A percentile compares a stretch with the other conserved stretches of the same genome.
These are phyloP conservation scores for Thalia dealbata DNA, from an alignment of 176 grass and related monocot genomes.

Conservation along the genomic window DNA sequence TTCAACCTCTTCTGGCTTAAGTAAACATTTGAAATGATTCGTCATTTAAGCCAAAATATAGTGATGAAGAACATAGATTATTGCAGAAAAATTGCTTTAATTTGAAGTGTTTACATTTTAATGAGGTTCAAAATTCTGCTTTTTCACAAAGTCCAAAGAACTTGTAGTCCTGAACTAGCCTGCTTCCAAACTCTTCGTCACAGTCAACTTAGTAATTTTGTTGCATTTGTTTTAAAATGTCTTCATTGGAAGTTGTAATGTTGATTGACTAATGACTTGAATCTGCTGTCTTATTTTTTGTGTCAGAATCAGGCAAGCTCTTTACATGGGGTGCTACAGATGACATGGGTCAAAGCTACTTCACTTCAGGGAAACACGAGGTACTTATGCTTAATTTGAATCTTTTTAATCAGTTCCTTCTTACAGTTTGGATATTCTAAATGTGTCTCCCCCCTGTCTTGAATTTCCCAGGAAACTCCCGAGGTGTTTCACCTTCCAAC, in stretches of 20 bases:
- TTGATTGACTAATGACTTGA: background rate
- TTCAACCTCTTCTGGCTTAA: no score
- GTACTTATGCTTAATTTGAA: conserved; percentile 30
- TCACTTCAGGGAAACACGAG: conserved; percentile 95
- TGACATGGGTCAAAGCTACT: conserved; percentile 97
- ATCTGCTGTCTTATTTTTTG: background rate
- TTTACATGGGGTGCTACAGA: conserved; percentile 90
- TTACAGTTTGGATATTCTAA: background rate
- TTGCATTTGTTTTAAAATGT: background rate
- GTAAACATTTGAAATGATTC: no score
- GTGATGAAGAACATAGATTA: no score
- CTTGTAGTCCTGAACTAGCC: background rate
- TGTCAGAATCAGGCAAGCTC: conserved; percentile 73
- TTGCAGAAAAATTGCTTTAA: background rate
- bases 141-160: background rate
- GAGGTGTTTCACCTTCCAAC: conserved; percentile 90
- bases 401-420: conserved; percentile 6
- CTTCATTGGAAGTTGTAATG: background rate
- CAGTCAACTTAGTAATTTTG: background rate
- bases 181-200: background rate
- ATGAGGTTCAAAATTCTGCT: background rate
- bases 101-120: background rate
- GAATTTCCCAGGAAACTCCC: conserved; percentile 60
- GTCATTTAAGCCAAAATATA: no score
- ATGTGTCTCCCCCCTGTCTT: conserved; percentile 12